A percentile compares a stretch with the other conserved stretches of the same genome.
These are phyloP conservation scores for Coniosporium apollinis DNA, from an alignment of 495 filamentous ascomycete species.

Conservation along the genomic window DNA sequence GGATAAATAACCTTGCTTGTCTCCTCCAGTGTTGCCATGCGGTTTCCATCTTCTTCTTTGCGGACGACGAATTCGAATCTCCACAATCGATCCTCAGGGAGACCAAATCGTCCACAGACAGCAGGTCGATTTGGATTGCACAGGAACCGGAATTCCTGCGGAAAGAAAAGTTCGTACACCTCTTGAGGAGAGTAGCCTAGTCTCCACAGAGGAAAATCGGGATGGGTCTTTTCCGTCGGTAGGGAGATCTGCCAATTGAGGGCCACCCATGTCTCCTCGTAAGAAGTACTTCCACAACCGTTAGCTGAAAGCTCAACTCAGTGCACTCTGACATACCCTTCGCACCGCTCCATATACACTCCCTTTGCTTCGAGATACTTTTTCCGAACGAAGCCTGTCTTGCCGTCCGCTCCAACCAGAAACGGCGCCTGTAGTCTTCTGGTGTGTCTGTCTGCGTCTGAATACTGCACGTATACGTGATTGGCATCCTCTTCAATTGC, in stretches of 20 bases:
- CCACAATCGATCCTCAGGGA: constrained; percentile 27
- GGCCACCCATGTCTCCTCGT: constrained; percentile 37
- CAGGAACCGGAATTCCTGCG: constrained; percentile 29
- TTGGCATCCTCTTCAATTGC: constrained; percentile 19
- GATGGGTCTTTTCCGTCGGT: constrained; percentile 32
- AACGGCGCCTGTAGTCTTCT: constrained; percentile 1
- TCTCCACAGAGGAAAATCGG: constrained; percentile 32
- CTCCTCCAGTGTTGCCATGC: constrained; percentile 18
- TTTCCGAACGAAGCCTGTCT: constrained; percentile 3
- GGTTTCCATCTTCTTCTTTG: constrained; percentile 16
- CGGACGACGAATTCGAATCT: constrained; percentile 32
- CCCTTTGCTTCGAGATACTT: constrained; percentile 13
- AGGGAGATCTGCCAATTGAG: constrained; percentile 30
- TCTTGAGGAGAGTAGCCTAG: constrained; percentile 29
- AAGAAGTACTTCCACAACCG: constrained; percentile 18
- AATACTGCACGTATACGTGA: constrained; percentile 23
- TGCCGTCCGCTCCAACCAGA: constrained; percentile 4
- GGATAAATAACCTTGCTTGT: constrained; percentile 19
- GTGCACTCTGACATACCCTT: too few species aligned
- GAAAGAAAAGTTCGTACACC: constrained; percentile 37
- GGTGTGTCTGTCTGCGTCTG: constrained; percentile 23
- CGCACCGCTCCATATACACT: constrained; percentile 27
- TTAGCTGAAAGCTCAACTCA: too few species aligned
- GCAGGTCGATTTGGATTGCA: constrained; percentile 28
- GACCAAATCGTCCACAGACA: constrained; percentile 34